Evolutionary conservation across 129 eudicot genomes (phyloP), one percentile per base, ranked within the genome.

Genomic region (Rutidosis leptorrhynchoides): DNA sequence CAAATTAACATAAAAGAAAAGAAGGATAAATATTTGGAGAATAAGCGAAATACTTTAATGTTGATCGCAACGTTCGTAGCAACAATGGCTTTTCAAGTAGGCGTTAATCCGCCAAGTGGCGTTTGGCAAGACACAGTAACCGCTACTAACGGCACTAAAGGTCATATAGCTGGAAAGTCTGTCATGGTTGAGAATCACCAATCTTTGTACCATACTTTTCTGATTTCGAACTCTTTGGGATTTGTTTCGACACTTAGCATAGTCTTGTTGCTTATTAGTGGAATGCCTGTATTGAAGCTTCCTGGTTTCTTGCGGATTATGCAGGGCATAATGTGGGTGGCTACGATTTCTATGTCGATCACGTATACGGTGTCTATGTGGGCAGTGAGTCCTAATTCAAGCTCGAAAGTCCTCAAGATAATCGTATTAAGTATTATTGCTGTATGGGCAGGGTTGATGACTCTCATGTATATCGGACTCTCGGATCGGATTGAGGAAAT

Each of bases 91-190:
- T 81, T 85, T 33, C 84, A 85, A 72, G 80, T 72, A 2, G 91
- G 83, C 15, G 37, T 73, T 7, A 75, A 30, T 57, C 87, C 91
- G 33, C 87, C 87, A 0, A 67, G 90, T 15, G 84, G 84, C 17
- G 84, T 82, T 53, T 84, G 87, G 90, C 82, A 75, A 68, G 82
- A 74, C 14, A n/a, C n/a, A n/a, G n/a, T n/a, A n/a, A n/a, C n/a
- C n/a, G n/a, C n/a, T n/a, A n/a, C n/a, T n/a, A n/a, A n/a, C n/a
- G n/a, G n/a, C n/a, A n/a, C n/a, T n/a, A n/a, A n/a, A n/a, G n/a
- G n/a, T n/a, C 79, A 67, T 54, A 28, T 2, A 32, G 90, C 84
- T 6, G 86, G 86, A 46, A 58, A 68, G 21, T 70, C 86, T 5
- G 43, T 84, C 33, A 77, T 80, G 81, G 65, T 57, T 11, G 26